Evolutionary conservation across 2,329 filamentous ascomycete species (phyloP).

Genomic region (Aspergillus fijiensis): DNA sequence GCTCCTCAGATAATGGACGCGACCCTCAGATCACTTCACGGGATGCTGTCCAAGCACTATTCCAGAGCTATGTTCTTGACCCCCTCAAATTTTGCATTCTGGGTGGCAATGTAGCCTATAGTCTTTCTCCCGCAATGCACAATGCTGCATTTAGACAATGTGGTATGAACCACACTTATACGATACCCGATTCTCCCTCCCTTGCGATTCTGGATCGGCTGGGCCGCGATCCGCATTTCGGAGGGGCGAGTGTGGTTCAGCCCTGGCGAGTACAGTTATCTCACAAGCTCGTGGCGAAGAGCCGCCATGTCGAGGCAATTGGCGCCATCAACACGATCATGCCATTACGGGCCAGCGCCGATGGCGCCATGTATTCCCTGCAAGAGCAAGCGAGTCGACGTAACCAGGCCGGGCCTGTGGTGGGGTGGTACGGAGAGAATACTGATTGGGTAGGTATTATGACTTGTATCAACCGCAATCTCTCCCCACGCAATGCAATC

Average conservation of each 20-base stretch:
- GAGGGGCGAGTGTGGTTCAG: conserved; percentile 45
- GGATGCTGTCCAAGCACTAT: conserved; percentile 40
- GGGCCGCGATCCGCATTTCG: conserved; percentile 40
- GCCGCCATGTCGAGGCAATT: conserved; percentile 46
- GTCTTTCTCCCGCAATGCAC: conserved; percentile 46
- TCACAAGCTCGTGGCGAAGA: conserved; percentile 39
- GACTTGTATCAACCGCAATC: conserved; percentile 42
- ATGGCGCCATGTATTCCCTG: conserved; percentile 38
- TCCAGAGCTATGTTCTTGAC: conserved; percentile 44
- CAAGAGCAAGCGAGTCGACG: conserved; percentile 43
- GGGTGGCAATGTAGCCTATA: conserved; percentile 43
- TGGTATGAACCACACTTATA: conserved; percentile 43
- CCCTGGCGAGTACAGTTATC: conserved; percentile 45
- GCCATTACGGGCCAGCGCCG: conserved; percentile 39
- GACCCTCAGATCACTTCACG: conserved; percentile 39
- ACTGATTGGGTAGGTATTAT: conserved; percentile 47
- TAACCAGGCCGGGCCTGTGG: conserved; percentile 42
- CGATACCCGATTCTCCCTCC: conserved; percentile 37
- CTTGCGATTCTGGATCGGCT: conserved; percentile 40
- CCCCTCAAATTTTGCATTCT: conserved; percentile 45
- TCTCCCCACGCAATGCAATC: conserved; percentile 54
- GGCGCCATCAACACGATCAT: conserved; percentile 48
- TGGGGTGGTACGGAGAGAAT: conserved; percentile 47
- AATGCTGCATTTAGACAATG: conserved; percentile 43
- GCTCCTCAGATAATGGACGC: conserved; percentile 20